Conservation (phyloP, 441 rosid genomes). For the Croton setiger region DNA sequence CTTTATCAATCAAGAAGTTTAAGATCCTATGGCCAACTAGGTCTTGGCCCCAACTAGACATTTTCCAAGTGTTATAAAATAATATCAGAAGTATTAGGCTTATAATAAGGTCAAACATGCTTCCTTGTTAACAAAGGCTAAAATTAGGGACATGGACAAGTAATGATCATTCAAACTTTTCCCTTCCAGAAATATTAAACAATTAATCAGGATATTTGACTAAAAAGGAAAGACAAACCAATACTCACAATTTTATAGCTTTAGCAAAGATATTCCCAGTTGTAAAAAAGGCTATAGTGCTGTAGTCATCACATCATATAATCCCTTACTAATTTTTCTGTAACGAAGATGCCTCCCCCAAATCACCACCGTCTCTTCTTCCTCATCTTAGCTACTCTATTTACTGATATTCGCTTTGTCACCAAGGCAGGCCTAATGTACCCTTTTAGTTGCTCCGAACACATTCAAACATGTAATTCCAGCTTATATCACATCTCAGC, state of each 20-base stretch:
- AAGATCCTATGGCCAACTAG: neutral
- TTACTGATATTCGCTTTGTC: neutral
- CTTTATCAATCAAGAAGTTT: neutral
- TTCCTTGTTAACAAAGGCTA: neutral
- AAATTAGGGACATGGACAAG: neutral
- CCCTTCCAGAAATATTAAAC: neutral
- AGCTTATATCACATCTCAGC: slow-evolving; percentile 31
- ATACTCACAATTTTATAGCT: neutral
- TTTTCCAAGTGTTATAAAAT: neutral
- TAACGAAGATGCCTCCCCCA: slow-evolving; percentile 21
- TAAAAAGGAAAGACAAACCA: neutral
- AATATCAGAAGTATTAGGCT: neutral
- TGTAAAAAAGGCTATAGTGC: neutral
- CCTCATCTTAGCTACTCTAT: slow-evolving; percentile 3
- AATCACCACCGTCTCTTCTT: slow-evolving; percentile 13
- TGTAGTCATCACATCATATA: neutral
- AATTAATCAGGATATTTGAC: neutral
- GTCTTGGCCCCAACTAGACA: neutral
- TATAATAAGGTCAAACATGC: neutral
- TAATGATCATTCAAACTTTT: neutral
- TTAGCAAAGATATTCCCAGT: neutral
- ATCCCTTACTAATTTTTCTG: neutral
- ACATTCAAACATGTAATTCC: slow-evolving; percentile 21
- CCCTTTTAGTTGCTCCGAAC: slow-evolving; percentile 28
- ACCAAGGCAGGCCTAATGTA: slow-evolving; percentile 17